Percentiles rank a stretch among this genome's conserved stretches.
phyloP scores from a whole-genome alignment of 2,329 filamentous ascomycete species.

The Aspergillus sp. region DNA sequence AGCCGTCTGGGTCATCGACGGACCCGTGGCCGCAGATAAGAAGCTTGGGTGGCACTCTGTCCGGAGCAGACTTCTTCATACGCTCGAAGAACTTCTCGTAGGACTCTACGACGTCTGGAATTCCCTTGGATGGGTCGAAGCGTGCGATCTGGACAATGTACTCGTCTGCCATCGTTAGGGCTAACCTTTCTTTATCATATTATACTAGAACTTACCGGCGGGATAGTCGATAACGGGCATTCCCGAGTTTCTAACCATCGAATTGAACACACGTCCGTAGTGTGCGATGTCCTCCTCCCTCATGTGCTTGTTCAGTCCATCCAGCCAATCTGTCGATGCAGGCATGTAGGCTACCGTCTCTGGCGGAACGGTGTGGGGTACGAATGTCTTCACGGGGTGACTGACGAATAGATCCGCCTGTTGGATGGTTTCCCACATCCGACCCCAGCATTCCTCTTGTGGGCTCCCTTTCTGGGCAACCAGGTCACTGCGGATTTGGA shows the following conservation, averaged over 20 bases:
- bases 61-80: conserved; percentile 49
- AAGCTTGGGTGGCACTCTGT: conserved; percentile 64
- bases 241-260: conserved; percentile 57
- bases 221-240: conserved; percentile 41
- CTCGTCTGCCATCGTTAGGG: conserved; percentile 49
- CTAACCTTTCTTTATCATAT: not conserved
- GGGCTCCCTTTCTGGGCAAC: conserved; percentile 62
- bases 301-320: conserved; percentile 76
- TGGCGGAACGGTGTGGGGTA: conserved; percentile 65
- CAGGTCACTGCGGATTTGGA: conserved; percentile 76
- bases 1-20: conserved; percentile 77
- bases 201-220: conserved; percentile 25
- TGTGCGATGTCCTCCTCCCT: conserved; percentile 69
- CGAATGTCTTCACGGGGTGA: conserved; percentile 74
- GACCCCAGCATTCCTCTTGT: conserved; percentile 72
- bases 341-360: conserved; percentile 73
- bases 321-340: conserved; percentile 80
- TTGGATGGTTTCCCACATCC: conserved; percentile 71
- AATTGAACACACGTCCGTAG: conserved; percentile 74
- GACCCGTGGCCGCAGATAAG: conserved; percentile 77
- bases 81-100: conserved; percentile 70
- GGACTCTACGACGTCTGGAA: conserved; percentile 71
- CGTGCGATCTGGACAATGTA: conserved; percentile 80
- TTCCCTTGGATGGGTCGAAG: conserved; percentile 82
- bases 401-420: conserved; percentile 76